Evolutionary conservation across 2,329 filamentous ascomycete species (phyloP).

Genomic region (Penicillium palitans): DNA sequence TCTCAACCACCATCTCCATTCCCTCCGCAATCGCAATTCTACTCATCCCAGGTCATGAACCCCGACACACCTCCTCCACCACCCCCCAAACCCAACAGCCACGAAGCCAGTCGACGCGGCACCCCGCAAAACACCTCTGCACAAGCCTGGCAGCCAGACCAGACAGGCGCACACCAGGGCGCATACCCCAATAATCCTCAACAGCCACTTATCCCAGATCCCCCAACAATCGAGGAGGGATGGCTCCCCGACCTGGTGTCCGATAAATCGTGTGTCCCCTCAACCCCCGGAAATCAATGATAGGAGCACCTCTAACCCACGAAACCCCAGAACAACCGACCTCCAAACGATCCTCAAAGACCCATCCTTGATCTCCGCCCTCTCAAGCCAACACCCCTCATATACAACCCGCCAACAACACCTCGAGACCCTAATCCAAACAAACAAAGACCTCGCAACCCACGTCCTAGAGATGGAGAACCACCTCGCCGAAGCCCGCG

Average conservation of each 20-base stretch:
- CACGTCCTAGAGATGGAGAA: slow-evolving; percentile 45
- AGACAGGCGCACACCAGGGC: slow-evolving; percentile 13
- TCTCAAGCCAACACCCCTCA: slow-evolving; percentile 75
- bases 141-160: slow-evolving; percentile 26
- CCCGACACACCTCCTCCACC: slow-evolving; percentile 64
- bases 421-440: slow-evolving; percentile 64
- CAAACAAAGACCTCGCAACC: slow-evolving; percentile 69
- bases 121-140: slow-evolving; percentile 55
- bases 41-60: slow-evolving; percentile 39
- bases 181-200: slow-evolving; percentile 11
- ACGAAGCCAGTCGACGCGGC: slow-evolving; percentile 66
- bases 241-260: slow-evolving; percentile 78
- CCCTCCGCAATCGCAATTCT: slow-evolving; percentile 27
- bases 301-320: slow-evolving; percentile 7
- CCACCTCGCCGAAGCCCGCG: slow-evolving; percentile 57
- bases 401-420: slow-evolving; percentile 64
- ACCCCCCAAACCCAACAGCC: slow-evolving; percentile 70
- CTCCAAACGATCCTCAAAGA: slow-evolving; percentile 78
- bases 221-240: slow-evolving; percentile 54
- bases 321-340: slow-evolving; percentile 32
- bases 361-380: slow-evolving; percentile 68
- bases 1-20: slow-evolving; percentile 29
- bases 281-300: slow-evolving; percentile 17
- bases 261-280: slow-evolving; percentile 71
- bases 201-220: slow-evolving; percentile 26